These are phyloP conservation scores for Mycena polygramma DNA, from an alignment of 768 basidiomycete genomes.

Conservation along the genomic window DNA sequence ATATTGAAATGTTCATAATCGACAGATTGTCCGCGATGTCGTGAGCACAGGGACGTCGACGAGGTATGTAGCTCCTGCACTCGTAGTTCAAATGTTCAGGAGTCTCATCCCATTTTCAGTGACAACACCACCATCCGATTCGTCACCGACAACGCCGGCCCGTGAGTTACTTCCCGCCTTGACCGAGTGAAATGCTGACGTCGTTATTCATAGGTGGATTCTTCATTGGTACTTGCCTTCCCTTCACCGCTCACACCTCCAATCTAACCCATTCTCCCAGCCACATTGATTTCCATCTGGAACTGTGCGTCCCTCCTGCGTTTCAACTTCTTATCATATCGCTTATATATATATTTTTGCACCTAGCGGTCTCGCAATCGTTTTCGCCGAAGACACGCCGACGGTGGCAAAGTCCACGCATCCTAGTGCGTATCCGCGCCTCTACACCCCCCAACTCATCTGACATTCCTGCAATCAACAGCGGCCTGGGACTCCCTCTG, in stretches of 20 bases:
- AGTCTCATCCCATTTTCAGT: slow-evolving; percentile 40
- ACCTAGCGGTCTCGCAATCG: slow-evolving; percentile 15
- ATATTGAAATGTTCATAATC: not conserved
- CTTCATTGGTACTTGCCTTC: slow-evolving; percentile 9
- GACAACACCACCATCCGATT: slow-evolving; percentile 62
- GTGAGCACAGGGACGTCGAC: slow-evolving; percentile 38
- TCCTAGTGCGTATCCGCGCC: not conserved
- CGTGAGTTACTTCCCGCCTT: not conserved
- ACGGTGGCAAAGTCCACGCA: slow-evolving; percentile 1
- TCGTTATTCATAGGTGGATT: slow-evolving; percentile 1
- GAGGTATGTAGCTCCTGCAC: not conserved
- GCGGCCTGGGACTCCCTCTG: slow-evolving; percentile 20
- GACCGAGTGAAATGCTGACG: not conserved
- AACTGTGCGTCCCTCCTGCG: slow-evolving; percentile 1
- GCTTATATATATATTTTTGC: not conserved
- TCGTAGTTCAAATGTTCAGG: not conserved
- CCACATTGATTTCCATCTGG: slow-evolving; percentile 30
- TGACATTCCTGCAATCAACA: not conserved
- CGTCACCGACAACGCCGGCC: slow-evolving; percentile 58
- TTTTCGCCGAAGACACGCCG: slow-evolving; percentile 21
- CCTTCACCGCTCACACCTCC: too few relatives aligned
- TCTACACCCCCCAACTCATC: too few relatives aligned
- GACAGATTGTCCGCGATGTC: slow-evolving; percentile 54
- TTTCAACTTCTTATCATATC: too few relatives aligned
- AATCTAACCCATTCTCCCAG: not conserved